Conservation (phyloP, 2,329 filamentous ascomycete genomes). For the Neonectria neomacrospora region DNA sequence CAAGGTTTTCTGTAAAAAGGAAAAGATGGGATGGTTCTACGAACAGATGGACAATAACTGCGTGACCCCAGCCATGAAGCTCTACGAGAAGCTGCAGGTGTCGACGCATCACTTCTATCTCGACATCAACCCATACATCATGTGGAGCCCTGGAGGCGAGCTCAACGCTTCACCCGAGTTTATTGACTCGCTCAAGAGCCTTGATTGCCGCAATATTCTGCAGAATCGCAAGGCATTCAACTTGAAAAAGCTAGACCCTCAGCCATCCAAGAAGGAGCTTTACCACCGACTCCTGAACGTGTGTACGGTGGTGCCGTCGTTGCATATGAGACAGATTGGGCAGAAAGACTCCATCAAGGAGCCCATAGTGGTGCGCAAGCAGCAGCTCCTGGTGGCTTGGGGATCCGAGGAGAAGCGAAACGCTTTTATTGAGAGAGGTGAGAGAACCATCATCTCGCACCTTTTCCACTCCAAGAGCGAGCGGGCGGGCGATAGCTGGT, state of each 20-base stretch:
- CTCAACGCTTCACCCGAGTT: slow-evolving; percentile 47
- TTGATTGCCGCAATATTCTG: slow-evolving; percentile 52
- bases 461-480: slow-evolving; percentile 43
- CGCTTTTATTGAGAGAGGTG: slow-evolving; percentile 42
- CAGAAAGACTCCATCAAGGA: slow-evolving; percentile 49
- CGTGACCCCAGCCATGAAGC: slow-evolving; percentile 50
- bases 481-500: slow-evolving; percentile 28
- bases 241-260: slow-evolving; percentile 47
- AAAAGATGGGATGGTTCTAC: slow-evolving; percentile 38
- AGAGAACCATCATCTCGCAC: slow-evolving; percentile 46
- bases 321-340: slow-evolving; percentile 52
- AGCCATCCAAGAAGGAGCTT: slow-evolving; percentile 47
- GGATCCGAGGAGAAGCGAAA: slow-evolving; percentile 48
- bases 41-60: slow-evolving; percentile 43
- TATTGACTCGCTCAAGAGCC: slow-evolving; percentile 43
- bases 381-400: slow-evolving; percentile 54
- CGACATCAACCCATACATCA: slow-evolving; percentile 47
- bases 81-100: slow-evolving; percentile 53
- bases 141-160: slow-evolving; percentile 38
- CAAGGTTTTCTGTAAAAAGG: slow-evolving; percentile 44
- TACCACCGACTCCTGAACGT: slow-evolving; percentile 48
- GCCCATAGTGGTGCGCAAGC: slow-evolving; percentile 50
- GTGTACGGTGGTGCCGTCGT: slow-evolving; percentile 49
- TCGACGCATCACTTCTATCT: slow-evolving; percentile 54
- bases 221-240: slow-evolving; percentile 52